phyloP scores from a whole-genome alignment of 2,329 filamentous ascomycete genomes.

The Aureobasidium melanogenum region DNA sequence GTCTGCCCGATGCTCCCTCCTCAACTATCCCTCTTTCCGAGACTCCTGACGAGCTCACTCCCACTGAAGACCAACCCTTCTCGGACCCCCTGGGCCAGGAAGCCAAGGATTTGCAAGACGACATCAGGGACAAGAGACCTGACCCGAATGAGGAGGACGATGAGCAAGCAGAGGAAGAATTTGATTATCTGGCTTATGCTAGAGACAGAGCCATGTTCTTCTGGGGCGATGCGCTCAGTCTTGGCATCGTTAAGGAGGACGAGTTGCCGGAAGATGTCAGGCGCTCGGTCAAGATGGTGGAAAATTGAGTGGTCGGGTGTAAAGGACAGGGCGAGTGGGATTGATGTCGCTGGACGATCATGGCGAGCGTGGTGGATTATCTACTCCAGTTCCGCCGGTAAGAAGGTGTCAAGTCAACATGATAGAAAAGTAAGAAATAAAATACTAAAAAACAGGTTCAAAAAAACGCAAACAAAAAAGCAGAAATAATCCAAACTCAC shows the following conservation, averaged over 20 bases:
- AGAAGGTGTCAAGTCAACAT: no score
- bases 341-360: no score
- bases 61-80: background rate
- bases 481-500: no score
- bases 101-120: conserved; percentile 16
- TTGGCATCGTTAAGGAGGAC: conserved; percentile 66
- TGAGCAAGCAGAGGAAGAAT: conserved; percentile 60
- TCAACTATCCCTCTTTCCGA: conserved; percentile 11
- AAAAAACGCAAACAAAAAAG: no score
- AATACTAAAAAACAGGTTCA: no score
- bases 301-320: conserved; percentile 21
- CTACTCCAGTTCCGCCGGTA: no score
- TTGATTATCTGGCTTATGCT: conserved; percentile 87
- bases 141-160: conserved; percentile 26
- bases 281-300: conserved; percentile 58
- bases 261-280: conserved; percentile 66
- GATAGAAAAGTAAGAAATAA: no score
- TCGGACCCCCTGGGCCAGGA: conserved; percentile 15
- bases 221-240: conserved; percentile 76
- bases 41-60: background rate
- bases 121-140: conserved; percentile 21
- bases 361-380: no score
- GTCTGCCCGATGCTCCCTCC: conserved; percentile 41
- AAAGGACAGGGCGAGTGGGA: no score
- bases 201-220: conserved; percentile 89